These are phyloP conservation scores for Grigorovia transvaalensis DNA, from an alignment of 805 yeast genomes.

Conservation along the genomic window DNA sequence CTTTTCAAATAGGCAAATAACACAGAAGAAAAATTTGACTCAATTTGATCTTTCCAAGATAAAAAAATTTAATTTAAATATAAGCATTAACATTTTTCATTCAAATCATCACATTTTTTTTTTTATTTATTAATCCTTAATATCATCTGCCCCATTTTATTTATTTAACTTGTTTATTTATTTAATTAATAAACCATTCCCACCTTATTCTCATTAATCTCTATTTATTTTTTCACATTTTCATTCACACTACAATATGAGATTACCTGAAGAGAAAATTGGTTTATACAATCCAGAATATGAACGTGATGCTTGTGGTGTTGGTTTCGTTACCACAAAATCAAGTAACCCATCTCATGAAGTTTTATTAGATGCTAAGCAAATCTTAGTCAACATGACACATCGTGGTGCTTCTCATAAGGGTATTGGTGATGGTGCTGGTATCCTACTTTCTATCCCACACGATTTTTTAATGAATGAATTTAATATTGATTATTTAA, in stretches of 20 bases:
- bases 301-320: conserved; percentile 98
- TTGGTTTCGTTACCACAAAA: conserved; percentile 92
- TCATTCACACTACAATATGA: not conserved
- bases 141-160: not conserved
- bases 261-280: conserved; percentile 33
- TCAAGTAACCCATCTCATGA: conserved; percentile 83
- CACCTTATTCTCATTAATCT: conserved; percentile 81
- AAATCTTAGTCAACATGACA: conserved; percentile 90
- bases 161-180: conserved; percentile 1
- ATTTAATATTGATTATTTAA: conserved; percentile 57
- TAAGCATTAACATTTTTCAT: not conserved
- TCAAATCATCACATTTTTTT: not conserved
- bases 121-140: not conserved
- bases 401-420: conserved; percentile 98
- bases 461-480: conserved; percentile 81
- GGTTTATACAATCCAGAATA: conserved; percentile 89
- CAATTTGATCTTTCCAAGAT: not conserved
- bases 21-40: not conserved
- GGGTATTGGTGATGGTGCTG: conserved; percentile 99
- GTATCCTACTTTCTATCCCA: conserved; percentile 86
- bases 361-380: conserved; percentile 82
- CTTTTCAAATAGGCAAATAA: not conserved
- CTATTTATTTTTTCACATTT: no score
- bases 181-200: conserved; percentile 5
- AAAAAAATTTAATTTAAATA: no score